phyloP scores from a whole-genome alignment of 495 filamentous ascomycete genomes.

The Aspergillus hancockii region DNA sequence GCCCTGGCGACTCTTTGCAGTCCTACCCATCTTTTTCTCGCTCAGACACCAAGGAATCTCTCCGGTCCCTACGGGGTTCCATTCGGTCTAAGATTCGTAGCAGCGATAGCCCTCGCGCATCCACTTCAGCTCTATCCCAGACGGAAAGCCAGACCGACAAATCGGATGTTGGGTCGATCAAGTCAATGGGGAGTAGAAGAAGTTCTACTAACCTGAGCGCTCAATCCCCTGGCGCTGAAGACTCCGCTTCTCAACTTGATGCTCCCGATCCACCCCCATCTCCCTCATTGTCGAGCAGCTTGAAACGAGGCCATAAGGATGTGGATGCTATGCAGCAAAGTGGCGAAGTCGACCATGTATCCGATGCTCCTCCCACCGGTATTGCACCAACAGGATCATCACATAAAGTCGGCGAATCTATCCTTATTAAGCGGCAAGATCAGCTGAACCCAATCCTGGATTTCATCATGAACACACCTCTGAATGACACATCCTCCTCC shows the following conservation, averaged over 20 bases:
- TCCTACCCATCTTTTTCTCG: conserved; percentile 90
- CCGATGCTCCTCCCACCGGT: conserved; percentile 80
- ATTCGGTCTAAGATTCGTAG: conserved; percentile 75
- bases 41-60: conserved; percentile 92
- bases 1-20: conserved; percentile 60
- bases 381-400: conserved; percentile 43
- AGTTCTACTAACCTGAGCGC: conserved; percentile 42
- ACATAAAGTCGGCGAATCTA: conserved; percentile 53
- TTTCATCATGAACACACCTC: conserved; percentile 44
- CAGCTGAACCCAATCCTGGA: conserved; percentile 63
- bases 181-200: conserved; percentile 60
- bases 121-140: conserved; percentile 61
- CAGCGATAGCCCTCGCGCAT: conserved; percentile 74
- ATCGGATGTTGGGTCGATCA: conserved; percentile 73
- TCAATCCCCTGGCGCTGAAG: conserved; percentile 37
- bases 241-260: conserved; percentile 41
- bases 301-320: conserved; percentile 75
- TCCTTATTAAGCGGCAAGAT: conserved; percentile 80
- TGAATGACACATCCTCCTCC: conserved; percentile 39
- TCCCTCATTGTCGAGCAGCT: conserved; percentile 76
- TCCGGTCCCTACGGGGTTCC: conserved; percentile 76
- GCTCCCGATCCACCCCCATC: conserved; percentile 82
- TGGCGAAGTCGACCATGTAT: conserved; percentile 93
- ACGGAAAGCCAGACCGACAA: conserved; percentile 62
- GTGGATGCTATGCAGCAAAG: conserved; percentile 77